Percentiles rank a stretch among this genome's conserved stretches.
Evolutionary conservation across 176 grass and related monocot species (phyloP).

Genomic region (Microstegium vimineum): DNA sequence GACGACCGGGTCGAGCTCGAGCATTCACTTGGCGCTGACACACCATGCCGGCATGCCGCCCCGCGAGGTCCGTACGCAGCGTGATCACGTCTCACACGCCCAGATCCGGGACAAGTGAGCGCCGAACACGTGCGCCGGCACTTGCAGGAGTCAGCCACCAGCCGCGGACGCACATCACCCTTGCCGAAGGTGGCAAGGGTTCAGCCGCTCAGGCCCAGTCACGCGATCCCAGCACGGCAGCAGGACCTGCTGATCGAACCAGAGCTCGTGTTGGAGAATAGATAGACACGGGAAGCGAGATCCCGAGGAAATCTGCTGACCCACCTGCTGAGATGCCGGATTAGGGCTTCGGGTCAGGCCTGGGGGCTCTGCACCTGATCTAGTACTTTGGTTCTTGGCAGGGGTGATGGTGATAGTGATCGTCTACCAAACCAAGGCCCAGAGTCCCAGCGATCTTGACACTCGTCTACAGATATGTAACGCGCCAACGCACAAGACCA

Average conservation of each 20-base stretch:
- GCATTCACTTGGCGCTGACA: not conserved
- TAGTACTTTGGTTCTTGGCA: not conserved
- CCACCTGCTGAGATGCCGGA: not conserved
- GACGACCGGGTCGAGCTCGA: not conserved
- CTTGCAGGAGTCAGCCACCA: not conserved
- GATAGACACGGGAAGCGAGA: not conserved
- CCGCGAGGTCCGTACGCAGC: not conserved
- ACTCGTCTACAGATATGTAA: not conserved
- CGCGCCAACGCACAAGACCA: not conserved
- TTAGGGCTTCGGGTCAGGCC: not conserved
- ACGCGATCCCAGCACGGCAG: not conserved
- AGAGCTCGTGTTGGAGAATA: not conserved
- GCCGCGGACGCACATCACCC: not conserved
- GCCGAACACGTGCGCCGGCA: not conserved
- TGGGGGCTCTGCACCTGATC: not conserved
- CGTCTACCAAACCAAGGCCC: not conserved
- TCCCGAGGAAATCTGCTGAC: not conserved
- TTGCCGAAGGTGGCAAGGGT: not conserved
- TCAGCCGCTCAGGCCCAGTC: not conserved
- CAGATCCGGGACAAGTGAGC: not conserved
- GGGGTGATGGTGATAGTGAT: slow-evolving; percentile 13
- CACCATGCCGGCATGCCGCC: not conserved
- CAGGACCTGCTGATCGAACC: not conserved
- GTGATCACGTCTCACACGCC: not conserved
- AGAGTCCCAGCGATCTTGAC: not conserved